A percentile compares a stretch with the other conserved stretches of the same genome.
These are phyloP conservation scores for Leucosporidium scottii DNA, from an alignment of 768 basidiomycete species.

Conservation along the genomic window DNA sequence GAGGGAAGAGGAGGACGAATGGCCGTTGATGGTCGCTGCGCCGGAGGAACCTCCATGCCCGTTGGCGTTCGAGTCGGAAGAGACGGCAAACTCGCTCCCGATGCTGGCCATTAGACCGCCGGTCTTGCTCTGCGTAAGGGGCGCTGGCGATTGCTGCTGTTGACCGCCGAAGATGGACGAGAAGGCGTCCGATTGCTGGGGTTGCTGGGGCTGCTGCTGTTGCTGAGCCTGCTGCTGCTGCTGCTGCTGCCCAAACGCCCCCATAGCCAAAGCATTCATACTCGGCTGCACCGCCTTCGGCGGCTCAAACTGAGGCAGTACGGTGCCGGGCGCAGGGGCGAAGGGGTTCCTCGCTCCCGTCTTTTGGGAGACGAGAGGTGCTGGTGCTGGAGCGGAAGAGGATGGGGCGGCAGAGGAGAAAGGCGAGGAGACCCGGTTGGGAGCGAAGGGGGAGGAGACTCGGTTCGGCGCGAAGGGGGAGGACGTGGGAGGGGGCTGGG, in stretches of 20 bases:
- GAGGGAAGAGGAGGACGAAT: neutral
- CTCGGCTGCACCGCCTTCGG: slow-evolving; percentile 61
- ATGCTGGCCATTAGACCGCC: slow-evolving; percentile 30
- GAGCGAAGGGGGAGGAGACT: slow-evolving; percentile 14
- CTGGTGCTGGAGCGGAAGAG: slow-evolving; percentile 50
- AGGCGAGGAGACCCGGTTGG: slow-evolving; percentile 50
- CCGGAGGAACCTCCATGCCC: neutral
- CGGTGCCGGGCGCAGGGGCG: slow-evolving; percentile 55
- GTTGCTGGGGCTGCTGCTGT: slow-evolving; percentile 10
- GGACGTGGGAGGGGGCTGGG: neutral
- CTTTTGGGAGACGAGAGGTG: slow-evolving; percentile 65
- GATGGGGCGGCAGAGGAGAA: slow-evolving; percentile 34
- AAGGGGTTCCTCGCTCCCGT: slow-evolving; percentile 97
- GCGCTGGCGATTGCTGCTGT: slow-evolving; percentile 35
- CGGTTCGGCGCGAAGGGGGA: slow-evolving; percentile 49
- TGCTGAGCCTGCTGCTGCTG: slow-evolving; percentile 18
- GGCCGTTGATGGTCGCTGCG: slow-evolving; percentile 7
- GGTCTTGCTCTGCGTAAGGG: slow-evolving; percentile 36
- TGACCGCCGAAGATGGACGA: slow-evolving; percentile 13
- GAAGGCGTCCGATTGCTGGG: slow-evolving; percentile 19
- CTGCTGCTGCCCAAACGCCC: slow-evolving; percentile 39
- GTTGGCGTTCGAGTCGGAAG: neutral
- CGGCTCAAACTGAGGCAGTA: slow-evolving; percentile 47
- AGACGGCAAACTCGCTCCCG: slow-evolving; percentile 33
- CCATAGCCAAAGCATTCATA: slow-evolving; percentile 67